Evolutionary conservation across 2,329 filamentous ascomycete species (phyloP), one percentile per base, ranked within the genome.

Genomic region (Plenodomus biglobosus): DNA sequence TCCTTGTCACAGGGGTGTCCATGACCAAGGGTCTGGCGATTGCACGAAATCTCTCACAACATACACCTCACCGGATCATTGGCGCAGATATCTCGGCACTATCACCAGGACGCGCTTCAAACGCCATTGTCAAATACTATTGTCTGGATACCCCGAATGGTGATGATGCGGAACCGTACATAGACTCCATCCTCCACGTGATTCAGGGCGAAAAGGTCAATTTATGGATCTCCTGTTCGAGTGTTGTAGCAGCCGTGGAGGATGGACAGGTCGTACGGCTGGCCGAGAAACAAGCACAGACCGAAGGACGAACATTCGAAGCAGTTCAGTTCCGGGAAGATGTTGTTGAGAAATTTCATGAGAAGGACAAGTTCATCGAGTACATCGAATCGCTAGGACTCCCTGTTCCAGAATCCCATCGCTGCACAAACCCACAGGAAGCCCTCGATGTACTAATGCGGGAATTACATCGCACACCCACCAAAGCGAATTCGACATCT

Each of bases 171-270:
- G 73, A 76, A 16, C 69, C 70, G 1, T 90, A 91, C 59, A 75
- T 81, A 13, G 70, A 77, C 13, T 73, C 74, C 0, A 67, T 91
- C 3, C 65, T 87, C 1, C 70, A 81, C 8, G 77, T 90, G 20
- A 76, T 90, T 35, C 64, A 76, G 5, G 66, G 72, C 0, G 85
- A 91, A 53, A 75, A 78, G 0, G 78, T 88, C 3, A 81, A 89
- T 46, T 70, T 91, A 2, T 92, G 87, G 87, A 81, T 91, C 2
- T 85, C 83, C 17, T 89, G 86, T 59, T 89, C 86, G 0, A 85
- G 83, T n/a, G 83, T 87, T 8, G 78, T 80, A 1, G 82, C 80
- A 0, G 84, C 84, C 0, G 69, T 86, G 11, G 83, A 87, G 59
- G 87, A 91, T 64, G 86, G 83, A 0, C 69, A 80, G 30, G 85